Conservation (phyloP, 164 flowering plant genomes). For the Tetrastigma voinierianum region DNA sequence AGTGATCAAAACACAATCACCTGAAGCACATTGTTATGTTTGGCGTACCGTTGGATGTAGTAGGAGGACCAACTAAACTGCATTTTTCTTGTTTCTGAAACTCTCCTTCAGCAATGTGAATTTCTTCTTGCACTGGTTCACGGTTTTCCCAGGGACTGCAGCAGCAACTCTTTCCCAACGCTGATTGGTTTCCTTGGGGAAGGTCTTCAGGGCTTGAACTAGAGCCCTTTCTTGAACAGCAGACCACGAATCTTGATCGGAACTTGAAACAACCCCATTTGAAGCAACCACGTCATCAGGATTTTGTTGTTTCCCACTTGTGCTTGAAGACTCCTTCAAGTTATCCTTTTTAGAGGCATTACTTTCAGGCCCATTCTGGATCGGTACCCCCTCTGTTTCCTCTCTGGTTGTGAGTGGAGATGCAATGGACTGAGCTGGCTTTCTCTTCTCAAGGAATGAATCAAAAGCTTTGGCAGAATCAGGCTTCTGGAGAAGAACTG, state of each 20-base stretch:
- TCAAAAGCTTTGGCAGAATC: constrained; percentile 87
- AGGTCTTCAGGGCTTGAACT: constrained; percentile 50
- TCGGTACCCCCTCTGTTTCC: constrained; percentile 40
- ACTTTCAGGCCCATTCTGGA: constrained; percentile 13
- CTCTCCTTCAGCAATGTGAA: constrained; percentile 70
- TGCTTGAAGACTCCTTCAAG: constrained; percentile 32
- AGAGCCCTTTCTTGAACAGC: constrained; percentile 51
- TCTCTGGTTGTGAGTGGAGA: constrained; percentile 81
- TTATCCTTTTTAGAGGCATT: constrained; percentile 5
- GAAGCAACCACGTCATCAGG: constrained; percentile 20
- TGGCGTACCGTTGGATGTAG: background rate
- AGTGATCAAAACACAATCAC: no score
- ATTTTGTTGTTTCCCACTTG: constrained; percentile 19
- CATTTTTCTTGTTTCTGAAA: constrained; percentile 74
- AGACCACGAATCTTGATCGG: constrained; percentile 80
- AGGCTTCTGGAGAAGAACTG: constrained; percentile 94
- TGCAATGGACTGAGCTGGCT: constrained; percentile 64
- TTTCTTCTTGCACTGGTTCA: constrained; percentile 70
- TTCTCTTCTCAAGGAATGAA: constrained; percentile 90
- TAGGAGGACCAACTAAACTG: constrained; percentile 7
- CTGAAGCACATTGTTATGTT: no score
- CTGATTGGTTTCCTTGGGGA: constrained; percentile 45
- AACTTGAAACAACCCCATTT: constrained; percentile 38
- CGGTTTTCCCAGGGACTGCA: constrained; percentile 88
- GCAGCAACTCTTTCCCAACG: constrained; percentile 86